phyloP scores from a whole-genome alignment of 2,329 filamentous ascomycete species.

The Macrophomina phaseolina region DNA sequence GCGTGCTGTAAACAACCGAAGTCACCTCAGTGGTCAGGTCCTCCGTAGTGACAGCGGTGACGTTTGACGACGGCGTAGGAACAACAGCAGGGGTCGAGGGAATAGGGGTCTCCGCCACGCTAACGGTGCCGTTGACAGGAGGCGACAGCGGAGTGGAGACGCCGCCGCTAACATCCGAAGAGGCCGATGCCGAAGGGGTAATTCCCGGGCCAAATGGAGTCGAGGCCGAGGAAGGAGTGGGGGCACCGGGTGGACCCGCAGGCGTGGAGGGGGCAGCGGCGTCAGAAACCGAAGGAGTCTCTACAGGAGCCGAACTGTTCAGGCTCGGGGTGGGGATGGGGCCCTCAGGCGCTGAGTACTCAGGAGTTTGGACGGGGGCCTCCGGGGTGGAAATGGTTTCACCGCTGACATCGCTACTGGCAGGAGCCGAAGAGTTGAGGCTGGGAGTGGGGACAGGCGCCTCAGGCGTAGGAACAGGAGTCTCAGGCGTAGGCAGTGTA shows the following conservation, averaged over 20 bases:
- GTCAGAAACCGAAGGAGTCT: conserved; percentile 13
- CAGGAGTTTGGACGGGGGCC: background rate
- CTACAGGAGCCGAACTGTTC: background rate
- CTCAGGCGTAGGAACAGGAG: background rate
- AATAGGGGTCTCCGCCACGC: background rate
- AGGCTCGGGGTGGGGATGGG: background rate
- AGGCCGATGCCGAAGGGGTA: conserved; percentile 1
- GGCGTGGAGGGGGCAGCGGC: conserved; percentile 10
- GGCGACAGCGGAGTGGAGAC: conserved; percentile 6
- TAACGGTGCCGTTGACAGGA: background rate
- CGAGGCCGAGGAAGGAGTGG: conserved; percentile 9
- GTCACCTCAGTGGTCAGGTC: conserved; percentile 16
- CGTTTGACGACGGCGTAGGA: background rate
- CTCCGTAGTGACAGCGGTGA: conserved; percentile 1
- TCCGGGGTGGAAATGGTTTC: conserved; percentile 3
- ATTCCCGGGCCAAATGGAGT: conserved; percentile 9
- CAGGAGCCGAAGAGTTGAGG: conserved; percentile 3
- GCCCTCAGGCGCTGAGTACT: background rate
- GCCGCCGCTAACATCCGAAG: conserved; percentile 9
- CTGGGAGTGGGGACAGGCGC: conserved; percentile 5
- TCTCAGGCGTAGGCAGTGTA: background rate
- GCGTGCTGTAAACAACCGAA: conserved; percentile 16
- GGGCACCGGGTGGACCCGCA: background rate
- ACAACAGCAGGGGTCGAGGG: background rate
- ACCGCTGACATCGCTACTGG: conserved; percentile 1